Evolutionary conservation across 441 rosid species (phyloP), one percentile per base, ranked within the genome.

Genomic region (Populus hybrid): DNA sequence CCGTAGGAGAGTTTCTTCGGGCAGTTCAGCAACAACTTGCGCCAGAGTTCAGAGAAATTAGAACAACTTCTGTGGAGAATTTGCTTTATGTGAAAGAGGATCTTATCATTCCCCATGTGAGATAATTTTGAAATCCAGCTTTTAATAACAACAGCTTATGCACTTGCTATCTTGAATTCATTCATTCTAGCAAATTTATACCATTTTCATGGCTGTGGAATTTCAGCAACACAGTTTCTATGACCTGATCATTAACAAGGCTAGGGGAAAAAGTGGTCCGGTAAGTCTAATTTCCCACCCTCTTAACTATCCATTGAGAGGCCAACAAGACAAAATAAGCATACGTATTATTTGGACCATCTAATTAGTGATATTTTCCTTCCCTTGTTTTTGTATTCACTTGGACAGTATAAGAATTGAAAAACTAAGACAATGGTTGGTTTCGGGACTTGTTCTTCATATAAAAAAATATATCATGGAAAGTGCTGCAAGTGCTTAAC

Each of bases 201-300:
- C 5, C 61, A 21, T 42, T 59, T 74, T 77, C 38, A 38, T 82
- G 40, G 9, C 67, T 81, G 67, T 84, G 83, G 82, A 74, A 81
- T 76, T 86, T 78, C 91, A 96, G 99, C 98, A 96, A 88, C 99
- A 96, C 89, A 92, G 98, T 83, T 96, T 96, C 85, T 96, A 94
- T 67, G 98, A 96, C 84, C 91, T 96, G 75, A 96, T 94, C 74
- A 80, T 95, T 67, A 94, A 94, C 88, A 95, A 89, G 85, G 99
- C 98, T 9, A 90, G 99, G 79, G 98, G 99, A 67, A 95, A 95
- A 90, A 95, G 98, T 90, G 99, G 99, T 28, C 97, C 98, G 94
- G 98, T 92, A 91, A 87, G 10, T 53, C 66, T 74, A 81, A 70
- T 26, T 40, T 24, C 34, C 12, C 61, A 34, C 70, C 5, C 32